Evolutionary conservation across 768 basidiomycete species (phyloP).

Genomic region (Lentinula detonsa): DNA sequence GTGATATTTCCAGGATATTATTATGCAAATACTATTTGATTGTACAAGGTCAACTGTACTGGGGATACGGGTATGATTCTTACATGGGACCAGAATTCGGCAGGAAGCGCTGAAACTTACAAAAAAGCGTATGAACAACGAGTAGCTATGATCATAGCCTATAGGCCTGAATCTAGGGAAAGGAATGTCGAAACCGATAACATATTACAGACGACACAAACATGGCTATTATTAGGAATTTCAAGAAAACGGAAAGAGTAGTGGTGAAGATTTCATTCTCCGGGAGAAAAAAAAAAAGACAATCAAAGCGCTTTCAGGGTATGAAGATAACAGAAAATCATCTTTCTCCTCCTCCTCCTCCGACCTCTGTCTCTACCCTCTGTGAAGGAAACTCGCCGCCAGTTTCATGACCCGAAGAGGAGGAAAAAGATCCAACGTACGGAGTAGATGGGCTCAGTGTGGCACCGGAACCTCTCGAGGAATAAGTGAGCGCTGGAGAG

Average conservation of each 20-base stretch:
- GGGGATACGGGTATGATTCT: too few relatives aligned
- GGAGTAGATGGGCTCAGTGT: constrained; percentile 69
- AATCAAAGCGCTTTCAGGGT: background rate
- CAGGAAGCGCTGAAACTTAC: background rate
- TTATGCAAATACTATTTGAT: too few relatives aligned
- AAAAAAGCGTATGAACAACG: background rate
- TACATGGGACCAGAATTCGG: background rate
- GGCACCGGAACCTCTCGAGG: constrained; percentile 52
- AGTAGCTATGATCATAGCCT: background rate
- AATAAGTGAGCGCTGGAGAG: constrained; percentile 65
- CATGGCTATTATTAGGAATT: background rate
- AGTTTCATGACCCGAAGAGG: background rate
- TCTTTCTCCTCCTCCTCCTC: background rate
- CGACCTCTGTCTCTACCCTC: background rate
- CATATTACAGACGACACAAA: background rate
- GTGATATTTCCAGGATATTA: too few relatives aligned
- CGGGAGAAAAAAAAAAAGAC: background rate
- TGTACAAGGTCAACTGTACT: too few relatives aligned
- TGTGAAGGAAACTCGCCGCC: background rate
- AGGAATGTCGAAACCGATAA: background rate
- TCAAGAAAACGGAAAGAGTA: background rate
- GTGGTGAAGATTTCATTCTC: background rate
- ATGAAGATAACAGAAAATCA: too few relatives aligned
- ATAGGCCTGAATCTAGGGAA: background rate
- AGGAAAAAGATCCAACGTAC: constrained; percentile 55